These are phyloP conservation scores for Massariosphaeria phaeospora DNA, from an alignment of 495 filamentous ascomycete genomes.

Conservation along the genomic window DNA sequence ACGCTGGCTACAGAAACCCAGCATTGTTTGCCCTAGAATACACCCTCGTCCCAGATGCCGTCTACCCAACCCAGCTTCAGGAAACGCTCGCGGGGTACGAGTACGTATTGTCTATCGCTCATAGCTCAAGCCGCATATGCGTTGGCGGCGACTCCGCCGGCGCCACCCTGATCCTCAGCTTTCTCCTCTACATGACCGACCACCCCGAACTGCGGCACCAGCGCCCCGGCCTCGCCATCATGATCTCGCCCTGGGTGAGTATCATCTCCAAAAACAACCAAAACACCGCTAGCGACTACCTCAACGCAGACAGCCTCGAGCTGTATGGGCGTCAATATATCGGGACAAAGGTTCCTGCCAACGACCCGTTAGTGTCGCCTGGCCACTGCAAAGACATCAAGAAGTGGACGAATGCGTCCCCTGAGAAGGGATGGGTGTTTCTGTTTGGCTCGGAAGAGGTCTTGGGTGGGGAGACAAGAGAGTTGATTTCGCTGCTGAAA, in stretches of 20 bases:
- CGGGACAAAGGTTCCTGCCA: conserved; percentile 42
- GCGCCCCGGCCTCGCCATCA: conserved; percentile 55
- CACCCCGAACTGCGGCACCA: conserved; percentile 42
- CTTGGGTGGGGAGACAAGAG: conserved; percentile 57
- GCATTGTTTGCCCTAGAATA: conserved; percentile 77
- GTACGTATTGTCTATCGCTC: conserved; percentile 53
- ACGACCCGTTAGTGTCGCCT: conserved; percentile 60
- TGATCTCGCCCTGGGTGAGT: conserved; percentile 52
- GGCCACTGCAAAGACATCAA: conserved; percentile 58
- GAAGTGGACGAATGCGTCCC: conserved; percentile 59
- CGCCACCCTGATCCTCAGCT: conserved; percentile 60
- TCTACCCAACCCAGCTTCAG: conserved; percentile 63
- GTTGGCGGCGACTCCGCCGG: conserved; percentile 73
- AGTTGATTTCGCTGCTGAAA: conserved; percentile 48
- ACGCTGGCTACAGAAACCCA: conserved; percentile 61
- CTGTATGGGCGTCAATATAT: conserved; percentile 62
- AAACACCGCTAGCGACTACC: conserved; percentile 59
- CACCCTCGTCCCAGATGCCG: conserved; percentile 66
- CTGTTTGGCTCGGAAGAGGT: conserved; percentile 68
- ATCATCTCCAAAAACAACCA: conserved; percentile 52
- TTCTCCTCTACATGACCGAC: conserved; percentile 56
- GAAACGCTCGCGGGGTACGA: conserved; percentile 62
- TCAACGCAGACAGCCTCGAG: conserved; percentile 52
- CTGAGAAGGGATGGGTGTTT: conserved; percentile 55
- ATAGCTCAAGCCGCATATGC: conserved; percentile 54